Base-by-base conservation (phyloP, 495 filamentous ascomycete genomes). In the Entonaema liquescens region DNA sequence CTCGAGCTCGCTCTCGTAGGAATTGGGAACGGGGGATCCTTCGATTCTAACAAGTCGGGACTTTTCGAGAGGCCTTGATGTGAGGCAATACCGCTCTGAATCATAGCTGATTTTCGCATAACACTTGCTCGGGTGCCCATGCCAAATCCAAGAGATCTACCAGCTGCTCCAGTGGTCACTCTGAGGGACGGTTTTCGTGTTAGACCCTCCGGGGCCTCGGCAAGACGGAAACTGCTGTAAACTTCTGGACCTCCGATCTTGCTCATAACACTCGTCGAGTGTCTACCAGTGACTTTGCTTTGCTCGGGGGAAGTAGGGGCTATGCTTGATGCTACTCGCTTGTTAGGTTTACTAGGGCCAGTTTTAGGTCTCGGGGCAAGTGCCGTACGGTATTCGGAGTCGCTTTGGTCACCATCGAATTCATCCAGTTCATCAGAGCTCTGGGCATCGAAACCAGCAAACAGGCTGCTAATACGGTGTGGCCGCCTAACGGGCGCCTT, bases 1-100 rank as follows among this genome's bases (percentile, higher is more conserved):
- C 93, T 88, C 2, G 95, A 98, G 76, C 95, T 98, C 17, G 92
- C 89, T 59, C 95, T 86, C 11, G 90, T 91, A 3, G 95, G 95
- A 8, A 99, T 94, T 0, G 96, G 94, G 83, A 97, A 97, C 7
- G 93, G 93, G 23, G 93, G 93, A 65, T 87, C 85, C 55, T 65
- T 82, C 77, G 70, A 83, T 70, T 84, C 91, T 83, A 68, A 88
- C 26, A 93, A 81, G 68, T 93, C 96, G 1, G 93, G 91, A 75
- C 90, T 97, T 38, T 91, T 86, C 7, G 89, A 81, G 33, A 91
- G 90, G 50, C 79, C 81, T 63, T 89, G 84, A 70, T 97, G 92
- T 5, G 88, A 89, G 52, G 85, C 86, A 47, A 92, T 89, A 31
- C 92, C 93, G 71, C 82, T 95, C 58, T 93, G 89, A 59, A 95